Conservation (phyloP, 495 filamentous ascomycete species). For the Penicillium angulare region DNA sequence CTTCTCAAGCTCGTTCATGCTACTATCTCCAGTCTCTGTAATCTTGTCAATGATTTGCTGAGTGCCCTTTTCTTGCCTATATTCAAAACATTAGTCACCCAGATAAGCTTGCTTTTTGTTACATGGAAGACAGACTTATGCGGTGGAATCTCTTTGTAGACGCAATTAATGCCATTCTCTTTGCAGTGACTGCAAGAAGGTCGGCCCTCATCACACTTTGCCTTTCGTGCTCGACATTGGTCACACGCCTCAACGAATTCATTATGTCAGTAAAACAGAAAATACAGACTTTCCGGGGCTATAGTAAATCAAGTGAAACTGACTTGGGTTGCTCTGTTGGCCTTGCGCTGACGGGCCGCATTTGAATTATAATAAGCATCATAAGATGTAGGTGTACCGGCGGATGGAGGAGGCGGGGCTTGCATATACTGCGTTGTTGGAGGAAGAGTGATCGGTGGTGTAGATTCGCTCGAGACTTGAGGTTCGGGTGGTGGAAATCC, state of each 20-base stretch:
- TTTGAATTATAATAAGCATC: constrained; percentile 34
- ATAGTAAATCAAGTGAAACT: no score
- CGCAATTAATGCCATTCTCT: constrained; percentile 53
- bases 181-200: constrained; percentile 59
- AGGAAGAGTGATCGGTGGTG: constrained; percentile 22
- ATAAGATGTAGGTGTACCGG: constrained; percentile 20
- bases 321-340: constrained; percentile 45
- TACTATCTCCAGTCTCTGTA: constrained; percentile 27
- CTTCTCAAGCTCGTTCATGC: constrained; percentile 1
- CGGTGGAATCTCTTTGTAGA: constrained; percentile 60
- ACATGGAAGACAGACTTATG: constrained; percentile 49
- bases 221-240: constrained; percentile 59
- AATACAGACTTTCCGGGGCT: no score
- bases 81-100: constrained; percentile 8
- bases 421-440: constrained; percentile 31
- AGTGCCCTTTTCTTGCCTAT: constrained; percentile 43
- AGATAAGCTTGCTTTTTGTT: background rate
- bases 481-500: constrained; percentile 31
- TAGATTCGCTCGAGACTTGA: constrained; percentile 26
- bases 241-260: constrained; percentile 52
- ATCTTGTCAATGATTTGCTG: constrained; percentile 37
- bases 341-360: constrained; percentile 41
- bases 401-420: constrained; percentile 17
- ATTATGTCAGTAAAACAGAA: constrained; percentile 5
- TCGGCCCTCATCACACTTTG: constrained; percentile 63